Base-by-base conservation (phyloP, 176 grass and related monocot species). In the Saccharum officinarum region DNA sequence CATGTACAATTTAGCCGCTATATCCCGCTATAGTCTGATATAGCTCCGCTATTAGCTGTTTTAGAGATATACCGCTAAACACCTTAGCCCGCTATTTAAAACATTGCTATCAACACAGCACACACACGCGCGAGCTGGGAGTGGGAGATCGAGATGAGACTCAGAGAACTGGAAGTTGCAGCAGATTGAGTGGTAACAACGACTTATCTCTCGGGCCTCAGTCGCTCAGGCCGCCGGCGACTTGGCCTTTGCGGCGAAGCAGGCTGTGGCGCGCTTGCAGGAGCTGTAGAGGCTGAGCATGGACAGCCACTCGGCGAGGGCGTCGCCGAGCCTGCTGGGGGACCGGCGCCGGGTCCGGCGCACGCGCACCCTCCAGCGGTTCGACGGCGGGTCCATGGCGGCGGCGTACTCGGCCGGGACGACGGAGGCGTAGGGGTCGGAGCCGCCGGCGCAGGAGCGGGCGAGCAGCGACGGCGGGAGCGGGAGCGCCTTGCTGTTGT, bases 271-370 rank as follows among this genome's bases (percentile, higher is more conserved):
- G 71, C 87, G 85, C 77, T 91, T 91, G 86, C 82, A 91, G 69
- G 90, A 91, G 62, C 90, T 71, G 82, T 82, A 87, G 85, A 91
- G 82, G 66, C 86, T 84, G 33, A 91, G 82, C 42, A 66, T 45
- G 76, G 82, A 87, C 5, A 81, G 62, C 85, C 89, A 80, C 4
- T 83, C 81, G 20, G 82, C 85, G 64, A 88, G 69, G 6, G 76
- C 64, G 81, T 83, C 31, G 33, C 54, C 82, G 4, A 86, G 57
- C 2, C 82, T 52, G 82, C 82, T 41, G 81, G 61, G 39, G 20
- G 72, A 50, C 26, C 45, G 72, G 7, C 69, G 72, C 6, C 41
- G 69, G 77, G 40, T 20, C 23, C 61, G 82, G 23, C 71, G 34
- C 13, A 62, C 59, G 4, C 88, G 72, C 8, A 64, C 30, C 47